Evolutionary conservation across 169 alveolate species (phyloP).

Genomic region (Miamiensis avidus): DNA sequence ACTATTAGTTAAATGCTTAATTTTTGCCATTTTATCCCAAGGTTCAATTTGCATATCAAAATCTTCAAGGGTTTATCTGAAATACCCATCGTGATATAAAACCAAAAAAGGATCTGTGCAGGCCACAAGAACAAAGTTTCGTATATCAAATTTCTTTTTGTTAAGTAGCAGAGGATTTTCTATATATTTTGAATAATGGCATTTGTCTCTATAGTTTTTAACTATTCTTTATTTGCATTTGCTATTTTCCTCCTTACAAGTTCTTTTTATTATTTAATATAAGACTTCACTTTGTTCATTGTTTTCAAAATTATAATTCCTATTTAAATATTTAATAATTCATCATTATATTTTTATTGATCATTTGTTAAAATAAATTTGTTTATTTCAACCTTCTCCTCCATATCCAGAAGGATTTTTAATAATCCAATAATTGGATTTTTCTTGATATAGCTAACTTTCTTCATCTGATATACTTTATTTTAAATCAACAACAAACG

Average conservation of each 20-base stretch:
- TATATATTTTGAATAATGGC: slow-evolving; percentile 75
- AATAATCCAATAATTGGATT: neutral
- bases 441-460: neutral
- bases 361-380: neutral
- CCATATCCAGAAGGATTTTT: neutral
- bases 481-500: neutral
- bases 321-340: too few species aligned
- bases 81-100: slow-evolving; percentile 62
- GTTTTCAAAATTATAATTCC: neutral
- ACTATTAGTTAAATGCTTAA: neutral
- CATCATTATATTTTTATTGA: too few species aligned
- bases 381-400: neutral
- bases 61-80: slow-evolving; percentile 58
- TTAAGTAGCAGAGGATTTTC: slow-evolving; percentile 78
- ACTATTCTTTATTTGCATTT: neutral
- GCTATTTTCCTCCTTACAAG: neutral
- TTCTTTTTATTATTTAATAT: too few species aligned
- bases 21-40: neutral
- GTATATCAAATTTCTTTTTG: slow-evolving; percentile 83
- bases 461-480: neutral
- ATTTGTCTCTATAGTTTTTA: neutral
- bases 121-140: slow-evolving; percentile 77
- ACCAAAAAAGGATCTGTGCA: slow-evolving; percentile 53
- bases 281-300: neutral
- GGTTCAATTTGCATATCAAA: slow-evolving; percentile 32